Evolutionary conservation across 2,329 filamentous ascomycete species (phyloP).

Genomic region (Stachybotrys elegans): DNA sequence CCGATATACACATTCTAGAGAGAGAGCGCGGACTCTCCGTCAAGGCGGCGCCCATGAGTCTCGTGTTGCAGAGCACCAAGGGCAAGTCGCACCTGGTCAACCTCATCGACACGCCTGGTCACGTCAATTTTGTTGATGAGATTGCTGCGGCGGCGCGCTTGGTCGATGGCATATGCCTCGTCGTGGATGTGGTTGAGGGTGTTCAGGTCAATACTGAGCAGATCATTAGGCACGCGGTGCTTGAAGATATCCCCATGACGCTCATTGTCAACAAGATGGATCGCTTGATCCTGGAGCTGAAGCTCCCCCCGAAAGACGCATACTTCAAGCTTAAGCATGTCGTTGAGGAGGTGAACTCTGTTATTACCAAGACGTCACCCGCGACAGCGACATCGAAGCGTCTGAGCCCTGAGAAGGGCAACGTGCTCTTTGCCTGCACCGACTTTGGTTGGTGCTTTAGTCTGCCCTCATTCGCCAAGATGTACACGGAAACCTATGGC

Average conservation of each 20-base stretch:
- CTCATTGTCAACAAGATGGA: slow-evolving; percentile 98
- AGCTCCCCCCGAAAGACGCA: slow-evolving; percentile 88
- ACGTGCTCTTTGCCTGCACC: slow-evolving; percentile 93
- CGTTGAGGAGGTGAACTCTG: slow-evolving; percentile 95
- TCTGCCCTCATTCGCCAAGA: slow-evolving; percentile 86
- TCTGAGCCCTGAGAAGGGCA: slow-evolving; percentile 92
- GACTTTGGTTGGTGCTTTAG: slow-evolving; percentile 98
- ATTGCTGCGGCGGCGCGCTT: slow-evolving; percentile 83
- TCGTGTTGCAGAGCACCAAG: slow-evolving; percentile 81
- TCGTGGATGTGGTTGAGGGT: slow-evolving; percentile 97
- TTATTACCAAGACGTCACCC: slow-evolving; percentile 84
- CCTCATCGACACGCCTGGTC: slow-evolving; percentile 90
- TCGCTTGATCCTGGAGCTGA: slow-evolving; percentile 86
- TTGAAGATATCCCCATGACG: slow-evolving; percentile 84
- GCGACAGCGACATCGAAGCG: slow-evolving; percentile 73
- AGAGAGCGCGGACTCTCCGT: slow-evolving; percentile 85
- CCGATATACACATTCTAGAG: slow-evolving; percentile 85
- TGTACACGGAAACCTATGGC: slow-evolving; percentile 88
- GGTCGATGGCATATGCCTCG: slow-evolving; percentile 85
- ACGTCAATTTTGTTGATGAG: slow-evolving; percentile 98
- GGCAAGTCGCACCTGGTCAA: slow-evolving; percentile 95
- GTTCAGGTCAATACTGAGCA: slow-evolving; percentile 98
- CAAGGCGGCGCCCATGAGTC: slow-evolving; percentile 90
- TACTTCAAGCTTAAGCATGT: slow-evolving; percentile 99
- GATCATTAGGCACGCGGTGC: slow-evolving; percentile 90